phyloP scores from a whole-genome alignment of 2,329 filamentous ascomycete species.

The Alternaria incomplexa region DNA sequence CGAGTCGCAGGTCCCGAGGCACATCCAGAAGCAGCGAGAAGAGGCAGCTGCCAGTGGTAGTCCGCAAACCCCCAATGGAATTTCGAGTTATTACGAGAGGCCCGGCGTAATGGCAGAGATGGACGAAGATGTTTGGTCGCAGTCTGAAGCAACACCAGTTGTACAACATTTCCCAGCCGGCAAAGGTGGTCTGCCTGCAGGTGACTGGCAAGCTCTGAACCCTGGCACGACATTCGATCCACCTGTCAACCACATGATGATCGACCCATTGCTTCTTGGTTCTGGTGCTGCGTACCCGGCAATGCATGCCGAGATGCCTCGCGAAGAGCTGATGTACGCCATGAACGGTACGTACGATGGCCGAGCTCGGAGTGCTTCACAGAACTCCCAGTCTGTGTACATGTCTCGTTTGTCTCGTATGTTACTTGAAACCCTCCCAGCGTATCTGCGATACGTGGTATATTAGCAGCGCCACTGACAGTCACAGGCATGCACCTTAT shows the following conservation, averaged over 20 bases:
- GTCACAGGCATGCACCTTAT: constrained; percentile 40
- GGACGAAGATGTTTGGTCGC: constrained; percentile 48
- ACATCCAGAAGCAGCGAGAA: constrained; percentile 48
- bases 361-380: background rate
- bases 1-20: constrained; percentile 40
- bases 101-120: constrained; percentile 39
- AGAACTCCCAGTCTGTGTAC: background rate
- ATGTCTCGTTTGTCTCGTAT: background rate
- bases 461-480: constrained; percentile 6
- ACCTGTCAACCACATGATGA: constrained; percentile 46
- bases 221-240: constrained; percentile 35
- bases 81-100: constrained; percentile 36
- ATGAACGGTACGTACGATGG: constrained; percentile 32
- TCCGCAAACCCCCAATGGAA: constrained; percentile 35
- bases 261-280: constrained; percentile 44
- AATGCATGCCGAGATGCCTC: constrained; percentile 43
- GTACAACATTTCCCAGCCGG: constrained; percentile 39
- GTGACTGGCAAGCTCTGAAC: constrained; percentile 39
- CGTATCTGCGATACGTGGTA: background rate
- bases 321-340: constrained; percentile 45
- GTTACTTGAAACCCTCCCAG: background rate
- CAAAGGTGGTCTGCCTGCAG: constrained; percentile 35
- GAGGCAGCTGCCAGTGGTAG: constrained; percentile 37
- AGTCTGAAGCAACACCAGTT: constrained; percentile 42
- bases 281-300: constrained; percentile 34